These are phyloP conservation scores for Carex littledalei DNA, from an alignment of 176 grass and related monocot genomes.

Conservation along the genomic window DNA sequence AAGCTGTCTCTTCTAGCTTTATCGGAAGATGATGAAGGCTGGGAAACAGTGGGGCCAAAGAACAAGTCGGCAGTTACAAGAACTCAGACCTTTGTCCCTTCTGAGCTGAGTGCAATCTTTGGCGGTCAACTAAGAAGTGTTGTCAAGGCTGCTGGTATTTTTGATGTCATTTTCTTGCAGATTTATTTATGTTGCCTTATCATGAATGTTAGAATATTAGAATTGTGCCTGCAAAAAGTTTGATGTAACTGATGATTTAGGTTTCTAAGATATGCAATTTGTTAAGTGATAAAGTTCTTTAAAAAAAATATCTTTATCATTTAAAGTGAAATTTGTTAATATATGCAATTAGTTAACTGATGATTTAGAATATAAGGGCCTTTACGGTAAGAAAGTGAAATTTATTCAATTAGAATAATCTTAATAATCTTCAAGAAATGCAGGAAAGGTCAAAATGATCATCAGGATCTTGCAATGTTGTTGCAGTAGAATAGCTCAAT, in stretches of 20 bases:
- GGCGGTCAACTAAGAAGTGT: slow-evolving; percentile 79
- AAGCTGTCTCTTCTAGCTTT: slow-evolving; percentile 42
- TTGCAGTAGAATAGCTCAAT: no score
- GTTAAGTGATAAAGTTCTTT: no score
- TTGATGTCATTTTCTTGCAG: background rate
- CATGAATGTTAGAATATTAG: background rate
- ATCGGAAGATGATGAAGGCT: slow-evolving; percentile 79
- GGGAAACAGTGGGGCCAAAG: slow-evolving; percentile 96
- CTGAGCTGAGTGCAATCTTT: slow-evolving; percentile 89
- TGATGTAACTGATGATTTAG: background rate
- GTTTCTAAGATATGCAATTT: no score
- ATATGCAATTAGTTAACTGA: no score
- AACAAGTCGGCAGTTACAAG: slow-evolving; percentile 90
- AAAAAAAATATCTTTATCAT: no score
- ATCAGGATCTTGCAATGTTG: no score
- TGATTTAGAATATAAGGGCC: no score
- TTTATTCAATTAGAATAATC: no score
- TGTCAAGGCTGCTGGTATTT: slow-evolving; percentile 79
- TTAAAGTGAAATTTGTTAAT: no score
- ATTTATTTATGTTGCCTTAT: background rate
- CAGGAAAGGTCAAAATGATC: no score
- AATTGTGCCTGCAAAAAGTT: background rate
- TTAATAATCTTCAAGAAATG: no score
- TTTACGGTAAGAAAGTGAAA: no score
- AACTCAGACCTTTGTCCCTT: slow-evolving; percentile 82